These are phyloP conservation scores for Scheffersomyces amazonensis DNA, from an alignment of 805 yeast species.

Conservation along the genomic window DNA sequence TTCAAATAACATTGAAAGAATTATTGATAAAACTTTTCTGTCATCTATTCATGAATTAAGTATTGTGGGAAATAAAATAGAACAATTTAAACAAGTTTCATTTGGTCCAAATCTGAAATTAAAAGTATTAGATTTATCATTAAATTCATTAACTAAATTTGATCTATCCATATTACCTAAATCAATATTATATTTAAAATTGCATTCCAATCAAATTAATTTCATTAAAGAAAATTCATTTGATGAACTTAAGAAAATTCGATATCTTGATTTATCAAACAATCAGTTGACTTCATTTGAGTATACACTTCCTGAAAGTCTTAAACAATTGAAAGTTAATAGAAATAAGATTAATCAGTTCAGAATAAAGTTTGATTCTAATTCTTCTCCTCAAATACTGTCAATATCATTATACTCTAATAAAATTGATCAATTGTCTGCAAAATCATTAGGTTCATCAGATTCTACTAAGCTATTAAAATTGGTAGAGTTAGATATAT, in stretches of 20 bases:
- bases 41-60: conserved; percentile 12
- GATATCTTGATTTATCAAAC: background rate
- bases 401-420: background rate
- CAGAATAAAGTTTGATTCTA: background rate
- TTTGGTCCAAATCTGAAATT: conserved; percentile 9
- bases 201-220: background rate
- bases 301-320: background rate
- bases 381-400: background rate
- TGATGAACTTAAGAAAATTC: background rate
- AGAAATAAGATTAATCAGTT: background rate
- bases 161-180: conserved; percentile 5
- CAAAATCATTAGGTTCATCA: background rate
- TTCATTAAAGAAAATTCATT: background rate
- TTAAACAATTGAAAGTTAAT: background rate
- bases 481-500: background rate
- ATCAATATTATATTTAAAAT: conserved; percentile 1
- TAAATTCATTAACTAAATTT: conserved; percentile 8
- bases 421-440: background rate
- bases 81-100: conserved; percentile 6
- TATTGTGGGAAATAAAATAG: conserved; percentile 14
- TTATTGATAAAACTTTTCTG: conserved; percentile 9
- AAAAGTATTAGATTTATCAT: conserved; percentile 10
- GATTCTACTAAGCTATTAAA: background rate
- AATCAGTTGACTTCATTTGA: background rate
- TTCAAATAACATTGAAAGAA: conserved; percentile 9